Evolutionary conservation across 148 eudicot genomes (phyloP), one percentile per base, ranked within the genome.

Genomic region (Oxyria digyna): DNA sequence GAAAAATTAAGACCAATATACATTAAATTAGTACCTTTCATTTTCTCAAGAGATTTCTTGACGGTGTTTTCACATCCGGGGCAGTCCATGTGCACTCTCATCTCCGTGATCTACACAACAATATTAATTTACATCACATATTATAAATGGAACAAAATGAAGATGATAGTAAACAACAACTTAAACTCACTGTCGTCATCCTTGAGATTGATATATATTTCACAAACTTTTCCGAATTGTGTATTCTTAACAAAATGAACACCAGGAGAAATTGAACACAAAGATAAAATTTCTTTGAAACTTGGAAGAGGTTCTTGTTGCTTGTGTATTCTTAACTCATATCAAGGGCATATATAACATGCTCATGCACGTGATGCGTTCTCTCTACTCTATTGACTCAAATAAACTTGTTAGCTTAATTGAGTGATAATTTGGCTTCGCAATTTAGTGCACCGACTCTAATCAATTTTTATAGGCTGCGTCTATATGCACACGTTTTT

Each of bases 31-130:
- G 43, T 81, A 87, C 94, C 94, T 54, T 82, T 73, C 27, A 87
- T 46, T 33, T 81, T 85, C 20, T 72, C 68, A 17, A 87, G 86
- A 77, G 87, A 84, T 78, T 87, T 87, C 73, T 21, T 83, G 15
- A 87, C 76, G 70, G 84, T 80, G 50, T 74, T 82, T 72, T 80
- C 85, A 59, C 94, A 87, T 55, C 94, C 94, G 17, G 75, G 74
- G 62, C 94, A 87, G 38, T 83, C 87, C 81, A 87, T 83, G 74
- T 76, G 75, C 71, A 87, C 94, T 54, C 74, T 82, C 78, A 87
- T 67, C 85, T 85, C 94, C 78, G 85, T 82, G 33, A 82, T 87
- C 94, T 87, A 45, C 27, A 37, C 37, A 59, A 14, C 29, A 27
- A 38, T 26, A 38, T 33, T 45, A 15, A 17, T 15, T 17, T 15